These are phyloP conservation scores for Aristolochia californica DNA, from an alignment of 164 flowering plant genomes.

Conservation along the genomic window DNA sequence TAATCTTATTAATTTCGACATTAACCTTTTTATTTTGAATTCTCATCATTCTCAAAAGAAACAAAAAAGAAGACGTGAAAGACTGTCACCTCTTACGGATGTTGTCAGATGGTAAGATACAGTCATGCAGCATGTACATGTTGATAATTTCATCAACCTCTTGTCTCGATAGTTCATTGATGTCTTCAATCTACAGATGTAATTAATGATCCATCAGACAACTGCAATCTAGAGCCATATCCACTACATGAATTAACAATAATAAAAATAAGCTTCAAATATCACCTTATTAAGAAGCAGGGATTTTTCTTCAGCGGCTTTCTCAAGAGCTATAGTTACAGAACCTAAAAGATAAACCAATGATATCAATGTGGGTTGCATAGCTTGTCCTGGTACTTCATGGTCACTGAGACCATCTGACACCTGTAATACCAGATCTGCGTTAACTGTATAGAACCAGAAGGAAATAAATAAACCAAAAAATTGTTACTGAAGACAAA, in stretches of 20 bases:
- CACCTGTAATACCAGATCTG: slow-evolving; percentile 31
- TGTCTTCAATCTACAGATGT: slow-evolving; percentile 63
- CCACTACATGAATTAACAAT: background rate
- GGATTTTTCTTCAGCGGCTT: slow-evolving; percentile 77
- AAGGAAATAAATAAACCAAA: no score
- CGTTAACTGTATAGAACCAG: no score
- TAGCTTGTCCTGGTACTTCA: slow-evolving; percentile 24
- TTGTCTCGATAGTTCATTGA: slow-evolving; percentile 90
- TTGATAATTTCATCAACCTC: slow-evolving; percentile 85
- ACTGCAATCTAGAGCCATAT: background rate
- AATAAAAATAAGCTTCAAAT: background rate
- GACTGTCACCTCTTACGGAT: slow-evolving; percentile 58
- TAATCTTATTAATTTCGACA: no score
- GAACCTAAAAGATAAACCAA: slow-evolving; percentile 48
- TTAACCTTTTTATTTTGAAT: no score
- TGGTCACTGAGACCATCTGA: slow-evolving; percentile 32
- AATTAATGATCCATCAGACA: background rate
- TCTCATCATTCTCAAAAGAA: no score
- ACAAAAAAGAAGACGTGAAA: no score
- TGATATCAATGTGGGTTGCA: slow-evolving; percentile 51
- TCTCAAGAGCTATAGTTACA: slow-evolving; percentile 56
- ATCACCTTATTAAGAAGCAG: slow-evolving; percentile 66
- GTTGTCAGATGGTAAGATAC: slow-evolving; percentile 56
- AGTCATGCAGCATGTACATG: slow-evolving; percentile 37
- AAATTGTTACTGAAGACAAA: no score